Conservation (phyloP, 2,329 filamentous ascomycete genomes). For the Coleophoma crateriformis region DNA sequence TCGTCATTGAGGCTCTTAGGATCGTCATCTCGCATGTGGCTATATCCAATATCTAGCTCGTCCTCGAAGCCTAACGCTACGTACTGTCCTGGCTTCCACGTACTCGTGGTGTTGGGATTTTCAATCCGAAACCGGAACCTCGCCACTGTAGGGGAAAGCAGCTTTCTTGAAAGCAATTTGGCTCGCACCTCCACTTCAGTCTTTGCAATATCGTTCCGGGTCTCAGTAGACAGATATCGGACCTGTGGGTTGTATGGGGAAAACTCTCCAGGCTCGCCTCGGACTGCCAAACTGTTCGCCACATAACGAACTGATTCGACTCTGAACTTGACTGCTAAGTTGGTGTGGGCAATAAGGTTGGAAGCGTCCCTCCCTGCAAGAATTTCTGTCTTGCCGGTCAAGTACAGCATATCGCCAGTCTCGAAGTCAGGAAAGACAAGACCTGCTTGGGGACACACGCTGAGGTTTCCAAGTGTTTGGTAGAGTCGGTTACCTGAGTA, state of each 20-base stretch:
- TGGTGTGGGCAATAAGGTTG: conserved; percentile 59
- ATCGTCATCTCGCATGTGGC: conserved; percentile 79
- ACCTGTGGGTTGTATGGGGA: conserved; percentile 79
- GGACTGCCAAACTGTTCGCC: conserved; percentile 59
- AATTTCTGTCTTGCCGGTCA: conserved; percentile 62
- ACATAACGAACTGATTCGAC: conserved; percentile 59
- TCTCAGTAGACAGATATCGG: conserved; percentile 58
- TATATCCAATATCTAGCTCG: conserved; percentile 68
- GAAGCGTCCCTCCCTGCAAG: conserved; percentile 60
- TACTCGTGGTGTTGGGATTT: conserved; percentile 24
- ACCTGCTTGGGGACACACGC: conserved; percentile 60
- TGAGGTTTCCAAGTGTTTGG: conserved; percentile 76
- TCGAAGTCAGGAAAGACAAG: conserved; percentile 70
- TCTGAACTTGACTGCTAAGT: conserved; percentile 65
- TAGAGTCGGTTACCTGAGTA: conserved; percentile 80
- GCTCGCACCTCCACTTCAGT: conserved; percentile 31
- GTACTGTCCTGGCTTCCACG: conserved; percentile 69
- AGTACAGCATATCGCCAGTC: conserved; percentile 66
- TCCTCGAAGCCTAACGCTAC: conserved; percentile 67
- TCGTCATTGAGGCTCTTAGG: conserved; percentile 80
- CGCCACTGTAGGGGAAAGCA: conserved; percentile 60
- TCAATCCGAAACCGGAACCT: conserved; percentile 55
- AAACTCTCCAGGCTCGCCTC: conserved; percentile 49
- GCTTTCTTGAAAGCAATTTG: conserved; percentile 50
- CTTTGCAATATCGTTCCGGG: conserved; percentile 11